These are phyloP conservation scores for Kluyveromyces aestuarii DNA, from an alignment of 805 yeast genomes.

Conservation along the genomic window DNA sequence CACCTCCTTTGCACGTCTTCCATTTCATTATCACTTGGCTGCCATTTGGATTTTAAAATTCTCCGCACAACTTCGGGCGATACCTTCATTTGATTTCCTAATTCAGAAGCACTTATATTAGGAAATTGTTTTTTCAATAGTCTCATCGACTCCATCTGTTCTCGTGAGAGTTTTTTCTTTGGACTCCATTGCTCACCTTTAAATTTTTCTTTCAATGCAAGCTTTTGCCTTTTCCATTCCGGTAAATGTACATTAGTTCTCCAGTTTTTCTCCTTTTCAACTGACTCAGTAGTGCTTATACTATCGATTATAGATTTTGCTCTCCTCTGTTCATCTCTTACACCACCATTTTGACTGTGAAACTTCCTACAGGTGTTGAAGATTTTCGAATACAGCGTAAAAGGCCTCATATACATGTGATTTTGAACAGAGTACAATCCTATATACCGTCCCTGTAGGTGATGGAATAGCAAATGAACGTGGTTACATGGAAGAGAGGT, in stretches of 20 bases:
- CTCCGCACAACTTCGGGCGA: conserved; percentile 80
- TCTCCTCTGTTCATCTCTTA: conserved; percentile 3
- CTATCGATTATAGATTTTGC: conserved; percentile 11
- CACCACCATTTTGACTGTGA: background rate
- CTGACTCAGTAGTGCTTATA: background rate
- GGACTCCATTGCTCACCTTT: conserved; percentile 59
- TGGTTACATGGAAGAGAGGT: too few relatives aligned
- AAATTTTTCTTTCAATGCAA: conserved; percentile 53
- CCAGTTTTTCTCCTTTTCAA: conserved; percentile 29
- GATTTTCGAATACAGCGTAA: background rate
- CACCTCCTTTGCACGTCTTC: conserved; percentile 41
- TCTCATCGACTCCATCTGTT: conserved; percentile 57
- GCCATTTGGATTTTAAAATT: conserved; percentile 70
- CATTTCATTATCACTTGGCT: conserved; percentile 49
- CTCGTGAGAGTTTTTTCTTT: conserved; percentile 53
- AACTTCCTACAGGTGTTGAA: background rate
- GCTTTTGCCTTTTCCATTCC: conserved; percentile 64
- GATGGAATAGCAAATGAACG: too few relatives aligned
- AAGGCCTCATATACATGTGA: background rate
- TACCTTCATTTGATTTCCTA: conserved; percentile 56
- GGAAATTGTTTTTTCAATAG: conserved; percentile 50
- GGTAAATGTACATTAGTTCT: conserved; percentile 35
- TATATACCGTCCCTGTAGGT: too few relatives aligned
- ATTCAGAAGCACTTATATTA: conserved; percentile 44
- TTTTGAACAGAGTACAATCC: background rate